A percentile compares a stretch with the other conserved stretches of the same genome.
These are phyloP conservation scores for Thraustotheca clavata DNA, from an alignment of 352 stramenopile genomes.

Conservation along the genomic window DNA sequence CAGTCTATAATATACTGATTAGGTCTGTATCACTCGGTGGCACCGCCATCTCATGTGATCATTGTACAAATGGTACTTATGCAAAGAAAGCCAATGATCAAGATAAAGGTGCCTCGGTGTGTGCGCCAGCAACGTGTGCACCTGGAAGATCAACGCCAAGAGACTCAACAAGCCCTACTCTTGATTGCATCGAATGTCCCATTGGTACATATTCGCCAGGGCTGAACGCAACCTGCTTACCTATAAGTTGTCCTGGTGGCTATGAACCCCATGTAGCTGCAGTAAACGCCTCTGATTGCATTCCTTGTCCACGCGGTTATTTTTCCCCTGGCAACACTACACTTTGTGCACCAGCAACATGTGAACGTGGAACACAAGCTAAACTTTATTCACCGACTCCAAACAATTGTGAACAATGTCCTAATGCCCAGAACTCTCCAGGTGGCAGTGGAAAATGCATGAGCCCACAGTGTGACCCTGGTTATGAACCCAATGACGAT, in stretches of 20 bases:
- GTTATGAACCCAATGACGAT: slow-evolving; percentile 31
- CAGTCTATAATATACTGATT: slow-evolving; percentile 27
- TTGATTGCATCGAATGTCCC: slow-evolving; percentile 27
- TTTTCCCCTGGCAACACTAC: slow-evolving; percentile 32
- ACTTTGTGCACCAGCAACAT: slow-evolving; percentile 32
- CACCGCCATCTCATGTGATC: slow-evolving; percentile 23
- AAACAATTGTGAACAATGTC: not conserved
- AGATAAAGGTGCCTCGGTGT: slow-evolving; percentile 25
- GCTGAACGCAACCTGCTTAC: slow-evolving; percentile 26
- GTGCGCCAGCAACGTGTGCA: slow-evolving; percentile 28
- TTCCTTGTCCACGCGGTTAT: slow-evolving; percentile 32
- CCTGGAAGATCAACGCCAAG: slow-evolving; percentile 26
- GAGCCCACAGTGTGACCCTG: slow-evolving; percentile 32
- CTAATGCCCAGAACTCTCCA: not conserved
- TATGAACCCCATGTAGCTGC: slow-evolving; percentile 31
- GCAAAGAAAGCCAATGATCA: slow-evolving; percentile 20
- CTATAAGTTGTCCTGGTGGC: slow-evolving; percentile 26
- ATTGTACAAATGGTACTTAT: slow-evolving; percentile 33
- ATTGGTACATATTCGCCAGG: slow-evolving; percentile 32
- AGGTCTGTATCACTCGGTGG: slow-evolving; percentile 32
- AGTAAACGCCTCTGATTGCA: slow-evolving; percentile 37
- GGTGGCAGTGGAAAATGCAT: slow-evolving; percentile 31
- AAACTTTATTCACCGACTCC: not conserved
- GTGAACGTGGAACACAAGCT: slow-evolving; percentile 27
- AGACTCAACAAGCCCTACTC: slow-evolving; percentile 23